Conservation (phyloP, 106 monocot genomes). For the Allium cepa region DNA sequence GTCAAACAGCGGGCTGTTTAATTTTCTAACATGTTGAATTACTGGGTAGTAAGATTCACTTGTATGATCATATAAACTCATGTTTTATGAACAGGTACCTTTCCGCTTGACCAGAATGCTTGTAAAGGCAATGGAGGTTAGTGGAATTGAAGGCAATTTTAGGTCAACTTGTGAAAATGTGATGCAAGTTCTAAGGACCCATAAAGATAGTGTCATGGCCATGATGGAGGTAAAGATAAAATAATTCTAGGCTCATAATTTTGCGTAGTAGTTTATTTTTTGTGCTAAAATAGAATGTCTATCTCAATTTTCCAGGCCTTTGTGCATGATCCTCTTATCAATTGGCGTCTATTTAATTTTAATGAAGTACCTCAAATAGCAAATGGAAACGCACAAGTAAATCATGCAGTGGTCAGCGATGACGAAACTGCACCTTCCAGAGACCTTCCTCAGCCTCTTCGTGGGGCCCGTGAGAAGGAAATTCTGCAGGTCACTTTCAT, state of each 20-base stretch:
- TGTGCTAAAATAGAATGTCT: no score
- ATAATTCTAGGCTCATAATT: background rate
- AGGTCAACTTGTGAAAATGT: constrained; percentile 99
- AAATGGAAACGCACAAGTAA: constrained; percentile 41
- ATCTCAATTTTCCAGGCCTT: constrained; percentile 55
- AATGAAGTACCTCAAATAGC: constrained; percentile 97
- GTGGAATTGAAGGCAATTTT: constrained; percentile 99
- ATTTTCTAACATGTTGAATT: no score
- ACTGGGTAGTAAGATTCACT: background rate
- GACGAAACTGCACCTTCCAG: constrained; percentile 52
- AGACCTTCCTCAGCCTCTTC: constrained; percentile 78
- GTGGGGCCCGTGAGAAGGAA: constrained; percentile 83
- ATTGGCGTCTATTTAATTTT: constrained; percentile 96
- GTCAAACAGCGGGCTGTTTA: background rate
- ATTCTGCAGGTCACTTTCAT: constrained; percentile 55
- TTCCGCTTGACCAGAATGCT: constrained; percentile 99
- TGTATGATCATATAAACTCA: background rate
- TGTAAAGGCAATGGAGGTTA: constrained; percentile 99
- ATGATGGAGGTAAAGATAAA: constrained; percentile 89
- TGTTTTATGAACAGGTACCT: constrained; percentile 50
- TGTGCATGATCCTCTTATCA: constrained; percentile 98
- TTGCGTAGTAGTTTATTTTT: no score
- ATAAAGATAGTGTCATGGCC: constrained; percentile 98
- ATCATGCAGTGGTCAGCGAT: constrained; percentile 58
- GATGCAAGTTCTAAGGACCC: constrained; percentile 96